phyloP scores from a whole-genome alignment of 1,139 yeast genomes.

The Pichia sp. region DNA sequence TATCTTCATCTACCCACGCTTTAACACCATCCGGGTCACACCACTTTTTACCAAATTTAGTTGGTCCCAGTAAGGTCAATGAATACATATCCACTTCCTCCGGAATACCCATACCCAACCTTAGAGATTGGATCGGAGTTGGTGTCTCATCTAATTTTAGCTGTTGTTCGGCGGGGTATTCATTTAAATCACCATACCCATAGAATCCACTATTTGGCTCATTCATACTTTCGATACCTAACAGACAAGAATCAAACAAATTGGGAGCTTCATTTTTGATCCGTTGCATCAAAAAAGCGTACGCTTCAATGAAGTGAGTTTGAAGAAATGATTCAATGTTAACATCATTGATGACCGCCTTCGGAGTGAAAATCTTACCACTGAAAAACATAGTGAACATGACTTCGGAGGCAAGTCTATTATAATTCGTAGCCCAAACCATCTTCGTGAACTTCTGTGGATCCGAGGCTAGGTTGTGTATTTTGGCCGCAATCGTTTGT shows the following conservation, averaged over 20 bases:
- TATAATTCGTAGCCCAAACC: constrained; percentile 93
- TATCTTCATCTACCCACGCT: constrained; percentile 62
- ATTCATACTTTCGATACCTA: constrained; percentile 86
- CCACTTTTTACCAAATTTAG: constrained; percentile 49
- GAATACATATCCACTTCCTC: constrained; percentile 64
- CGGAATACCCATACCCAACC: constrained; percentile 70
- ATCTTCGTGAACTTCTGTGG: constrained; percentile 66
- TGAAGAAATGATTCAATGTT: constrained; percentile 83
- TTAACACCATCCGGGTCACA: constrained; percentile 66
- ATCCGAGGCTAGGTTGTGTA: constrained; percentile 55
- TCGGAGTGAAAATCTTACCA: constrained; percentile 71
- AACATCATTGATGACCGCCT: constrained; percentile 62
- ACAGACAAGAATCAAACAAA: constrained; percentile 45
- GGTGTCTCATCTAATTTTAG: constrained; percentile 69
- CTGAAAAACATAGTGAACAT: constrained; percentile 89
- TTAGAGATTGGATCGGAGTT: constrained; percentile 56
- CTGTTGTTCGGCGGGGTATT: constrained; percentile 52
- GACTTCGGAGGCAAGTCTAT: constrained; percentile 68
- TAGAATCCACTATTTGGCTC: constrained; percentile 77
- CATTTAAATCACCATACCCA: constrained; percentile 49
- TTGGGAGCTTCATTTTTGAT: constrained; percentile 50
- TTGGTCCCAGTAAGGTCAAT: constrained; percentile 73
- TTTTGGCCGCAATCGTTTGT: constrained; percentile 67
- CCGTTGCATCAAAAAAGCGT: constrained; percentile 51
- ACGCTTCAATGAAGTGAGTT: constrained; percentile 55